Evolutionary conservation across 345 rosid genomes (phyloP).

Genomic region (Euclidium syriacum): DNA sequence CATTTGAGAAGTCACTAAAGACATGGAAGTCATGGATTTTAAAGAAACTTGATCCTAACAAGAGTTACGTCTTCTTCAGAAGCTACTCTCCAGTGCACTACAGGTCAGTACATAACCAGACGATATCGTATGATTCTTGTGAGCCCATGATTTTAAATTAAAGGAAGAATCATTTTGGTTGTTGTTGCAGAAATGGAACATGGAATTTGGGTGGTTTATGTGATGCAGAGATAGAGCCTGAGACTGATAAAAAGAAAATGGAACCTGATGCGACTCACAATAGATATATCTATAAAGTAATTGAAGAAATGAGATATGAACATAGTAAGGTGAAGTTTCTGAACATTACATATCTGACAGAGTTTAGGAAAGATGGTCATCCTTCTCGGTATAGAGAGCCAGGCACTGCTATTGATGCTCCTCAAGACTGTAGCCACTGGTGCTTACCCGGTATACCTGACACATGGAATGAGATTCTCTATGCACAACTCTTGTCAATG

Average conservation of each 20-base stretch:
- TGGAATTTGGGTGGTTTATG: slow-evolving; percentile 78
- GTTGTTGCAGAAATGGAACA: slow-evolving; percentile 53
- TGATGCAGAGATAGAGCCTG: slow-evolving; percentile 55
- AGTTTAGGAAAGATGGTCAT: slow-evolving; percentile 66
- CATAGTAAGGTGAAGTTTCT: slow-evolving; percentile 49
- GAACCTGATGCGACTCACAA: slow-evolving; percentile 52
- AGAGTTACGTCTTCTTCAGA: slow-evolving; percentile 59
- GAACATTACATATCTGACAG: slow-evolving; percentile 69
- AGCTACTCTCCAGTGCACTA: slow-evolving; percentile 80
- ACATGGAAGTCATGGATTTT: slow-evolving; percentile 64
- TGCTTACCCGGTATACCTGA: slow-evolving; percentile 90
- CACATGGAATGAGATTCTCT: slow-evolving; percentile 81
- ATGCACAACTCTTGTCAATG: slow-evolving; percentile 56
- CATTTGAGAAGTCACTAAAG: slow-evolving; percentile 55
- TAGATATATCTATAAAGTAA: slow-evolving; percentile 41
- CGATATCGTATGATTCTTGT: not conserved
- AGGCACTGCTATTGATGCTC: slow-evolving; percentile 51
- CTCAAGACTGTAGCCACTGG: slow-evolving; percentile 97
- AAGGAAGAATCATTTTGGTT: not conserved
- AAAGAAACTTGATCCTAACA: slow-evolving; percentile 40
- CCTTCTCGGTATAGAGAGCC: slow-evolving; percentile 73
- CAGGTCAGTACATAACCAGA: slow-evolving; percentile 37
- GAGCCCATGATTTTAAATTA: not conserved
- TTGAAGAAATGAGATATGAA: slow-evolving; percentile 39
- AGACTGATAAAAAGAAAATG: slow-evolving; percentile 34